These are phyloP conservation scores for Schizophyllum commune DNA, from an alignment of 1,284 basidiomycete species.

Conservation along the genomic window DNA sequence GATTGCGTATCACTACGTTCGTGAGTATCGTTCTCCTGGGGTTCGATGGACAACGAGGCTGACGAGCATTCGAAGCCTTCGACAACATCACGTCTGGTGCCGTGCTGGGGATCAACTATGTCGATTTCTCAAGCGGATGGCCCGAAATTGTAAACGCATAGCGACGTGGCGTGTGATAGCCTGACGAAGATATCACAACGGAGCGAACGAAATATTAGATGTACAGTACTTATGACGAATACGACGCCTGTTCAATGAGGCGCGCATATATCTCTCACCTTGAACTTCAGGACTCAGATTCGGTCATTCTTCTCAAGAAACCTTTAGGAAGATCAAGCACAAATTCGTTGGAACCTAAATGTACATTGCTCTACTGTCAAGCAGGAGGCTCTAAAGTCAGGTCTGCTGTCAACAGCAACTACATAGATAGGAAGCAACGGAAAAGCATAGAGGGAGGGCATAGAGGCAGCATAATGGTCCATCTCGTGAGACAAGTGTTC, in stretches of 20 bases:
- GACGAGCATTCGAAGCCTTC: background rate
- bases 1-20: slow-evolving; percentile 17
- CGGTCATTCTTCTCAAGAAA: too few relatives aligned
- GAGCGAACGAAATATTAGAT: too few relatives aligned
- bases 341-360: background rate
- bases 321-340: too few relatives aligned
- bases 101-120: slow-evolving; percentile 13
- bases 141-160: background rate
- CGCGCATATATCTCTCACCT: too few relatives aligned
- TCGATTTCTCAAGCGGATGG: slow-evolving; percentile 16
- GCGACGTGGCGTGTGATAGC: too few relatives aligned
- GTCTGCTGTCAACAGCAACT: background rate
- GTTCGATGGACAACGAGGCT: background rate
- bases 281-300: too few relatives aligned
- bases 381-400: background rate
- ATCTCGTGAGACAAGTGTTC: background rate
- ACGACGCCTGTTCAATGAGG: too few relatives aligned
- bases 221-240: too few relatives aligned
- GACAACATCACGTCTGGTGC: background rate
- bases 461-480: background rate
- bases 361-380: background rate
- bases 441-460: background rate
- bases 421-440: background rate
- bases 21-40: background rate
- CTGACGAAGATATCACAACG: too few relatives aligned